Evolutionary conservation across 768 basidiomycete species (phyloP).

Genomic region (Termitomyces sp.): DNA sequence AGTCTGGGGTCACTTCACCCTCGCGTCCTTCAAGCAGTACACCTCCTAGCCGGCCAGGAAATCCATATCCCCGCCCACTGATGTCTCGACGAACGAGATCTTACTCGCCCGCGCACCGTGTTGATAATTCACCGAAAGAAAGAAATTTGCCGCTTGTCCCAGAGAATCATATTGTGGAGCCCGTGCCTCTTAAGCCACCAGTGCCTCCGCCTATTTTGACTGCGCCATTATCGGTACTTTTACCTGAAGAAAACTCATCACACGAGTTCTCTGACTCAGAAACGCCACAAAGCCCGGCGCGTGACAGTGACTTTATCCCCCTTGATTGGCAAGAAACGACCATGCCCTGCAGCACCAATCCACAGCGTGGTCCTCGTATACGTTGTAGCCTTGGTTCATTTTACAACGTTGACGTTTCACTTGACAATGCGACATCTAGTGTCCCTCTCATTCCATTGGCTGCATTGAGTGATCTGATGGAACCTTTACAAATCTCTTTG

Average conservation of each 20-base stretch:
- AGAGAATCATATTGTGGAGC: not conserved
- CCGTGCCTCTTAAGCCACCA: not conserved
- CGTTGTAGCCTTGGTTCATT: not conserved
- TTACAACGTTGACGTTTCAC: not conserved
- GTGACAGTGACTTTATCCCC: not conserved
- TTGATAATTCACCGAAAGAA: not conserved
- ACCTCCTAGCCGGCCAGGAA: constrained; percentile 17
- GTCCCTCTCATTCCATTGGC: constrained; percentile 4
- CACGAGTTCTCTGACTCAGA: not conserved
- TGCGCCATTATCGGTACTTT: not conserved
- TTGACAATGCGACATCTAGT: not conserved
- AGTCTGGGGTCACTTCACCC: not conserved
- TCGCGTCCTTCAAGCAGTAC: constrained; percentile 11
- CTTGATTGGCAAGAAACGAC: not conserved
- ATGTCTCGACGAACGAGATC: not conserved
- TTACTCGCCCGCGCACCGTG: too few species aligned
- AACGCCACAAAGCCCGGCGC: not conserved
- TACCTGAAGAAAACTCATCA: not conserved
- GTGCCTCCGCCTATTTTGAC: not conserved
- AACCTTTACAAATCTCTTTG: constrained; percentile 5
- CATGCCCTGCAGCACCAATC: not conserved
- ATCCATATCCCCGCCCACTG: constrained; percentile 6
- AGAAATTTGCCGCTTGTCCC: not conserved
- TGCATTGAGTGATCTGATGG: not conserved
- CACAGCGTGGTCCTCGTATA: not conserved